These are phyloP conservation scores for Solioccasus polychromus DNA, from an alignment of 768 basidiomycete species.

Conservation along the genomic window DNA sequence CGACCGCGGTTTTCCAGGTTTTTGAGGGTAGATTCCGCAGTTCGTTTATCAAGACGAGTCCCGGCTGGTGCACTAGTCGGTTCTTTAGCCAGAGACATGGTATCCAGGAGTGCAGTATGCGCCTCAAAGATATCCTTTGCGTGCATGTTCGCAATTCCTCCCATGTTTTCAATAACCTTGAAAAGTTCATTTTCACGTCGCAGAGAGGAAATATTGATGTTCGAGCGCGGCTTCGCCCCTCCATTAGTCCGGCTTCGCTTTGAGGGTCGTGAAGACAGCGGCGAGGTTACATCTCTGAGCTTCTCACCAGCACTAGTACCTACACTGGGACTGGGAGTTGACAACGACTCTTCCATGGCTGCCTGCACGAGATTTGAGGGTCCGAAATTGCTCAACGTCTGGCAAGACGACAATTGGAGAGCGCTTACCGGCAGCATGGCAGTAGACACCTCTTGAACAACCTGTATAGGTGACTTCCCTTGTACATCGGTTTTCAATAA, in stretches of 20 bases:
- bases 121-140: slow-evolving; percentile 69
- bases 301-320: slow-evolving; percentile 12
- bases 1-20: slow-evolving; percentile 63
- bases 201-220: slow-evolving; percentile 71
- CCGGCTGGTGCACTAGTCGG: slow-evolving; percentile 68
- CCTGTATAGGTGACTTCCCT: not conserved
- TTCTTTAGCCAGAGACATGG: slow-evolving; percentile 57
- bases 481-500: not conserved
- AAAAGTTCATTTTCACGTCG: slow-evolving; percentile 80
- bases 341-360: not conserved
- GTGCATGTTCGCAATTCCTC: slow-evolving; percentile 65
- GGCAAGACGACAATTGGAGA: not conserved
- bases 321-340: not conserved
- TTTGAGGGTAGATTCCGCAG: slow-evolving; percentile 56
- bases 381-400: not conserved
- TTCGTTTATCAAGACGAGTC: slow-evolving; percentile 71
- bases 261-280: slow-evolving; percentile 13
- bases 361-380: not conserved
- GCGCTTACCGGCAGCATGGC: slow-evolving; percentile 4
- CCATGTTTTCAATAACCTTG: slow-evolving; percentile 59
- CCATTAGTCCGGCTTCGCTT: slow-evolving; percentile 20
- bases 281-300: slow-evolving; percentile 7
- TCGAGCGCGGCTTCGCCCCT: slow-evolving; percentile 26
- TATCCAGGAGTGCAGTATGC: slow-evolving; percentile 60
- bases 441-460: slow-evolving; percentile 2